Base-by-base conservation (phyloP, 495 filamentous ascomycete species). In the Trichoderma gamsii region DNA sequence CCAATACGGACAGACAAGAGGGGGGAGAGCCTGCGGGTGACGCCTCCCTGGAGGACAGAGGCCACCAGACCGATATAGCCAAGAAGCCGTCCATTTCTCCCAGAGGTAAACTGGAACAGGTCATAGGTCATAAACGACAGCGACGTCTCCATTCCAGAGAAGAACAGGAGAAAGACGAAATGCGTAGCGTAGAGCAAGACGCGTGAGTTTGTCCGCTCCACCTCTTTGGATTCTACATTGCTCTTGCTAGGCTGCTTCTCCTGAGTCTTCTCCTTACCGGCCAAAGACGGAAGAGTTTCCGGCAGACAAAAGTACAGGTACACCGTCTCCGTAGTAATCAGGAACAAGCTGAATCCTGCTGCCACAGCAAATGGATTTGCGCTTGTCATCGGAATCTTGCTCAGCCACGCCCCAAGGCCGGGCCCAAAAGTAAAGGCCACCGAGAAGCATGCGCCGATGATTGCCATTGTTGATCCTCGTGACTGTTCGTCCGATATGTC, bases 121-220 rank as follows among this genome's bases (percentile, higher is more conserved):
- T 97, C 93, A 71, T 93, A 95, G 0, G 96, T 98, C 85, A 98
- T 91, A 79, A 99, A 99, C 0, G 95, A 92, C 0, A 99, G 87
- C 1, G 88, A 91, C 75, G 97, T 98, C 72, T 99, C 95, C 88
- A 99, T 90, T 65, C 95, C 95, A 27, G 91, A 95, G 78, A 99
- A 99, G 72, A 96, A 96, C 12, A 99, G 87, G 67, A 99, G 86
- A 79, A 99, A 99, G 59, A 88, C 76, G 73, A 99, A 86, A 75
- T 99, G 95, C 0, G 92, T 87, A 8, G 88, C 74, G 75, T 97
- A 97, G 46, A 99, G 86, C n/a, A 96, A 72, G 27, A 86, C 78
- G 56, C 92, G 91, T 15, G 88, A 90, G 77, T 97, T 97, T 1
- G 91, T 95, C 67, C 90, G 82, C 49, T 75, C 76, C 8, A 75